A percentile compares a stretch with the other conserved stretches of the same genome.
phyloP scores from a whole-genome alignment of 805 yeast genomes.

The Blastobotrys mokoenaii region DNA sequence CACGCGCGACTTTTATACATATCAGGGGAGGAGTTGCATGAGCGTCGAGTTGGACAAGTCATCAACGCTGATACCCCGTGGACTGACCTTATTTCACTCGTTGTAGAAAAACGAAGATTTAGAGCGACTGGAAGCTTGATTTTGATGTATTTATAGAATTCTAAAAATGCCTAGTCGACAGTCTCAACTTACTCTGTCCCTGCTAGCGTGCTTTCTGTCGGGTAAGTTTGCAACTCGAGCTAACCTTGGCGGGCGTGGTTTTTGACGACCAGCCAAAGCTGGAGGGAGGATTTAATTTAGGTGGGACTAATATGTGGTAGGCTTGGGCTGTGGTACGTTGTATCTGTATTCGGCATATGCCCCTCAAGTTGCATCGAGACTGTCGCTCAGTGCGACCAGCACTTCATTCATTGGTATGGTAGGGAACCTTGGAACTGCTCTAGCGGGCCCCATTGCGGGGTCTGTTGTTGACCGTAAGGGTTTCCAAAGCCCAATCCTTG shows the following conservation, averaged over 20 bases:
- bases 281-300: too few relatives aligned
- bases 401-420: conserved; percentile 56
- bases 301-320: conserved; percentile 18
- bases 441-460: conserved; percentile 66
- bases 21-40: too few relatives aligned
- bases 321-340: conserved; percentile 62
- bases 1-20: too few relatives aligned
- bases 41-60: too few relatives aligned
- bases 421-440: conserved; percentile 57
- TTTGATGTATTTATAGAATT: background rate
- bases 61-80: too few relatives aligned
- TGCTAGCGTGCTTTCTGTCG: conserved; percentile 12
- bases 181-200: conserved; percentile 8
- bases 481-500: conserved; percentile 35
- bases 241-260: background rate
- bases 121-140: too few relatives aligned
- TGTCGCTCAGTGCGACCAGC: conserved; percentile 52
- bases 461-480: conserved; percentile 54
- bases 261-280: background rate
- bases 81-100: too few relatives aligned
- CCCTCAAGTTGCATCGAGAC: conserved; percentile 58
- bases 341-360: conserved; percentile 71
- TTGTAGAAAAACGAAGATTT: too few relatives aligned
- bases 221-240: conserved; percentile 9
- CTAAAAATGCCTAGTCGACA: background rate